Conservation (phyloP, 2,329 filamentous ascomycete species). For the Dothiorella sarmentorum region DNA sequence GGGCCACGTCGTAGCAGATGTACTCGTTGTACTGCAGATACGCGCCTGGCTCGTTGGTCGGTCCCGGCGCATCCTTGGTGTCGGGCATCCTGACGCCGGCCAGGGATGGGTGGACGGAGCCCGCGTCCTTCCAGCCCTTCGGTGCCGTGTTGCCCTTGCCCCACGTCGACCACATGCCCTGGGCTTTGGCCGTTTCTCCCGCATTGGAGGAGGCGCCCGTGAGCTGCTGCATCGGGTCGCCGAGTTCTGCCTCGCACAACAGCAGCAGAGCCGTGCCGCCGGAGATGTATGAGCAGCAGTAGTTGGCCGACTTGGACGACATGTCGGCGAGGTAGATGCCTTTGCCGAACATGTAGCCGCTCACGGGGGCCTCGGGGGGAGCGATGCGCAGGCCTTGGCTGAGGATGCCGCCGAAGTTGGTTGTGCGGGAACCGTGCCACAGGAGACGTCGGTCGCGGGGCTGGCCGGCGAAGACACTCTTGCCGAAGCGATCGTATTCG, state of each 20-base stretch:
- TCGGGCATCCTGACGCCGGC: slow-evolving; percentile 62
- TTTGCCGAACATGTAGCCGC: slow-evolving; percentile 86
- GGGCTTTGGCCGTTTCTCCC: slow-evolving; percentile 57
- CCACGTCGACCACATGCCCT: slow-evolving; percentile 64
- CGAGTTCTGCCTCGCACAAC: slow-evolving; percentile 81
- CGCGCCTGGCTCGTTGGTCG: slow-evolving; percentile 47
- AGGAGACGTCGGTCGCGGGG: slow-evolving; percentile 70
- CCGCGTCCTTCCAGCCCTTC: slow-evolving; percentile 71
- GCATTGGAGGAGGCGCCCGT: slow-evolving; percentile 58
- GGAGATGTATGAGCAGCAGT: slow-evolving; percentile 63
- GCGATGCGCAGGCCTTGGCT: slow-evolving; percentile 87
- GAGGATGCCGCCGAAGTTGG: slow-evolving; percentile 84
- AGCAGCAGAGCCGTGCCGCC: slow-evolving; percentile 70
- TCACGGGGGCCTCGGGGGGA: slow-evolving; percentile 74
- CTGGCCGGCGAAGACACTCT: slow-evolving; percentile 51
- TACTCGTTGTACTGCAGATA: slow-evolving; percentile 68
- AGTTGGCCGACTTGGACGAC: slow-evolving; percentile 72
- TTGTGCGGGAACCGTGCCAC: slow-evolving; percentile 82
- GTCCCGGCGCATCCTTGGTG: slow-evolving; percentile 40
- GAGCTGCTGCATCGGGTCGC: slow-evolving; percentile 68
- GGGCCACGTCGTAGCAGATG: slow-evolving; percentile 66
- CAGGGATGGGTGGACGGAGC: slow-evolving; percentile 60
- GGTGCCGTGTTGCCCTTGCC: slow-evolving; percentile 66
- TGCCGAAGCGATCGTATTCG: slow-evolving; percentile 66
- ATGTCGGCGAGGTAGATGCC: slow-evolving; percentile 87